Percentiles rank a stretch among this genome's conserved stretches.
Evolutionary conservation across 139 green algal species (phyloP).

Genomic region (Mesostigma viride): DNA sequence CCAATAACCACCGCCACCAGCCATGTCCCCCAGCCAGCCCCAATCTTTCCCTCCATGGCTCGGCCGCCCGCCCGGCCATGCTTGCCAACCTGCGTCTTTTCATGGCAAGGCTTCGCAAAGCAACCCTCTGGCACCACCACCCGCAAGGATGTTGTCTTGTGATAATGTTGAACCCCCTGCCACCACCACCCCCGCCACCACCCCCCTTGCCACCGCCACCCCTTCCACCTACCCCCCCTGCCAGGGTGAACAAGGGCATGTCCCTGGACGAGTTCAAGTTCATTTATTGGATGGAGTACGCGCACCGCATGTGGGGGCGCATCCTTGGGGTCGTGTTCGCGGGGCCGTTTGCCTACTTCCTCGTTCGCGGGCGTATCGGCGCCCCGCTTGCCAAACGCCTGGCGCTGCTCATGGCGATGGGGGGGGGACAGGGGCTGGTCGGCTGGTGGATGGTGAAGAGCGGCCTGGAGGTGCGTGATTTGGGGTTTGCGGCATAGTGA

Average conservation of each 20-base stretch:
- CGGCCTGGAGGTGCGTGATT: constrained; percentile 26
- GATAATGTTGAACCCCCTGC: no score
- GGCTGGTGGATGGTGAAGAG: constrained; percentile 98
- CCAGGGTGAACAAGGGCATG: constrained; percentile 73
- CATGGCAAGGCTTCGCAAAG: no score
- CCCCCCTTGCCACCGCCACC: no score
- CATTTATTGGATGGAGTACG: constrained; percentile 99
- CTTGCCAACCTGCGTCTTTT: no score
- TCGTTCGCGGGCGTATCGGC: constrained; percentile 53
- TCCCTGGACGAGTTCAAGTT: constrained; percentile 95
- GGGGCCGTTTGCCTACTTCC: constrained; percentile 70
- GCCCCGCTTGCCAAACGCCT: constrained; percentile 56
- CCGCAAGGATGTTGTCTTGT: no score
- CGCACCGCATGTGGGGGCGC: constrained; percentile 83
- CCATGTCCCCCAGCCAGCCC: no score
- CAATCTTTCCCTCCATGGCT: no score
- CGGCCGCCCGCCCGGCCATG: no score
- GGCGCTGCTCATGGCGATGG: constrained; percentile 75
- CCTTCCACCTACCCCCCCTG: not conserved
- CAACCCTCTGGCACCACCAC: no score
- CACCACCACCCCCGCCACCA: no score
- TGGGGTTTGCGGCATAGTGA: no score
- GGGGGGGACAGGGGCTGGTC: constrained; percentile 83
- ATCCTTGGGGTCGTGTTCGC: constrained; percentile 68
- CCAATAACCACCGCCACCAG: no score